A percentile compares a stretch with the other conserved stretches of the same genome.
Evolutionary conservation across 1,284 basidiomycete genomes (phyloP).

Genomic region (Irpex lacteus): DNA sequence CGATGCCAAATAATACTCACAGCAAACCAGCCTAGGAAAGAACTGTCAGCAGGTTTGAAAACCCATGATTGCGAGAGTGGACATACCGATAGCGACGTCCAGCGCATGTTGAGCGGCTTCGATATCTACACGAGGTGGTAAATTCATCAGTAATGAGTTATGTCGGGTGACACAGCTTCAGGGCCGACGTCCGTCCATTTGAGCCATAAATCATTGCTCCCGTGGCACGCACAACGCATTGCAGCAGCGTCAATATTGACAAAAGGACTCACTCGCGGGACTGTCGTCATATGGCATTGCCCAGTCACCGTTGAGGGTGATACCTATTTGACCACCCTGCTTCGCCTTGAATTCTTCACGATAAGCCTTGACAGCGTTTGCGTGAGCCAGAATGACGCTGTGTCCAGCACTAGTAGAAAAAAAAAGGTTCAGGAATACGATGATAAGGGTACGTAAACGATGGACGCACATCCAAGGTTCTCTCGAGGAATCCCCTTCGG

Average conservation of each 20-base stretch:
- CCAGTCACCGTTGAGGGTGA: conserved; percentile 75
- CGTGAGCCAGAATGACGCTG: conserved; percentile 67
- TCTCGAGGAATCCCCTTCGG: conserved; percentile 57
- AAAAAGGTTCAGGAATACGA: neutral
- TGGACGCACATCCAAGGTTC: conserved; percentile 72
- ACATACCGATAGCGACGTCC: conserved; percentile 61
- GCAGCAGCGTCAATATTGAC: neutral
- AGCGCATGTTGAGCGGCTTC: conserved; percentile 64
- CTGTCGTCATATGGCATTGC: conserved; percentile 65
- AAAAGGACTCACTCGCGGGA: conserved; percentile 51
- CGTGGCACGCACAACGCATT: neutral
- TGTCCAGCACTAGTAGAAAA: conserved; percentile 54
- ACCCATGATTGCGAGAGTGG: conserved; percentile 4
- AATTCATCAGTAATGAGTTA: neutral
- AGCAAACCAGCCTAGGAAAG: conserved; percentile 54
- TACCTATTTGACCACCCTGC: conserved; percentile 65
- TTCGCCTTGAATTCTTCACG: conserved; percentile 53
- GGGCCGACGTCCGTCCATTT: neutral
- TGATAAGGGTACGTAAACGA: neutral
- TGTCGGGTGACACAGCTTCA: neutral
- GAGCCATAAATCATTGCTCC: neutral
- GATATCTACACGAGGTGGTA: conserved; percentile 40
- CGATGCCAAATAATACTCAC: conserved; percentile 32
- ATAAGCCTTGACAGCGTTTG: conserved; percentile 62
- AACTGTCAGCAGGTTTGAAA: conserved; percentile 14